A percentile compares a stretch with the other conserved stretches of the same genome.
phyloP scores from a whole-genome alignment of 805 yeast genomes.

The Yamadazyma paraphyllophila region DNA sequence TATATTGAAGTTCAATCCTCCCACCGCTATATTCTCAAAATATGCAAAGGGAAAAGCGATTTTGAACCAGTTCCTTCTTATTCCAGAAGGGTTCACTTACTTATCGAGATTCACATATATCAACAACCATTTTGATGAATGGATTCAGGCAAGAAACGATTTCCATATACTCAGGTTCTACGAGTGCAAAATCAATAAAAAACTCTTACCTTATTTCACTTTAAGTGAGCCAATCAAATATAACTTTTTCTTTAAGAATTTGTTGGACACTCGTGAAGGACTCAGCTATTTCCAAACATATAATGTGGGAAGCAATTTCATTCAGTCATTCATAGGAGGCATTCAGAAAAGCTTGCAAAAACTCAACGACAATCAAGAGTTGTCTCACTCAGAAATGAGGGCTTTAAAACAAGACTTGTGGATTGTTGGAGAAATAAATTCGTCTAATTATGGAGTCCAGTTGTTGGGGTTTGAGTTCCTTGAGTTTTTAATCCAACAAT shows the following conservation, averaged over 20 bases:
- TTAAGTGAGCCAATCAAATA: slow-evolving; percentile 4
- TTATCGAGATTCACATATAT: slow-evolving; percentile 59
- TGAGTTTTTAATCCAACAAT: slow-evolving; percentile 39
- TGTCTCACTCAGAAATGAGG: slow-evolving; percentile 6
- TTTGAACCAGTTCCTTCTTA: slow-evolving; percentile 60
- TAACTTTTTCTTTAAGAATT: slow-evolving; percentile 61
- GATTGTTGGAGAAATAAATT: slow-evolving; percentile 84
- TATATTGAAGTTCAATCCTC: slow-evolving; percentile 49
- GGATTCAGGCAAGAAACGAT: slow-evolving; percentile 51
- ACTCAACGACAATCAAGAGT: neutral
- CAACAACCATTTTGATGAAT: slow-evolving; percentile 61
- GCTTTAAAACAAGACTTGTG: slow-evolving; percentile 74
- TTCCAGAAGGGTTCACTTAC: slow-evolving; percentile 67
- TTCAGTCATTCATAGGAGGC: slow-evolving; percentile 7
- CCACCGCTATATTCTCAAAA: slow-evolving; percentile 37
- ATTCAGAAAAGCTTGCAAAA: slow-evolving; percentile 5
- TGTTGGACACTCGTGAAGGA: slow-evolving; percentile 82
- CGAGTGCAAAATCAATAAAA: slow-evolving; percentile 36
- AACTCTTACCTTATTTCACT: slow-evolving; percentile 25
- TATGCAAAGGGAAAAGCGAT: slow-evolving; percentile 40
- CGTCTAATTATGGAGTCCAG: slow-evolving; percentile 65
- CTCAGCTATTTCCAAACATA: slow-evolving; percentile 45
- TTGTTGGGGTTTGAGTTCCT: slow-evolving; percentile 29
- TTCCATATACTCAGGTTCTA: slow-evolving; percentile 47
- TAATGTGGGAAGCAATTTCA: slow-evolving; percentile 8